A percentile compares a stretch with the other conserved stretches of the same genome.
Conservation (phyloP, 2,329 filamentous ascomycete species). For the Chaetomium globosum region DNA sequence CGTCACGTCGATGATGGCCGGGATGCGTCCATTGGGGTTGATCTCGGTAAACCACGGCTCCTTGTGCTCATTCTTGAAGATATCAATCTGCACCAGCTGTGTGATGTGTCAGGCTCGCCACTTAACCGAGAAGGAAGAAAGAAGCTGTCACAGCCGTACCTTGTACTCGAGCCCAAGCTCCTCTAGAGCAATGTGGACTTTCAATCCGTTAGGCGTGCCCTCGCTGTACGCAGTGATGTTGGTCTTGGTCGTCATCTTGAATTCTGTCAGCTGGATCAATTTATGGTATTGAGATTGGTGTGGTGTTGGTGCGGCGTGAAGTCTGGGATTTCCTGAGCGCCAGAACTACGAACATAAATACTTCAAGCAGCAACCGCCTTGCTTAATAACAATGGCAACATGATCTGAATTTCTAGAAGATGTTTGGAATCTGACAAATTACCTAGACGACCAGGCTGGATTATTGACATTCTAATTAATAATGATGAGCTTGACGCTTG, state of each 20-base stretch:
- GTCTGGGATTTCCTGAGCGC: background rate
- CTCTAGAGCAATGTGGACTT: constrained; percentile 8
- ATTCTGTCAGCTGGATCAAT: background rate
- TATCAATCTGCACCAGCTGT: constrained; percentile 48
- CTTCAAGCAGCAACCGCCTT: background rate
- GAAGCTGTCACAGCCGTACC: background rate
- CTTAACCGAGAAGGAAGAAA: background rate
- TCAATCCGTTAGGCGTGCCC: constrained; percentile 7
- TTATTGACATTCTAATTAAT: constrained; percentile 1
- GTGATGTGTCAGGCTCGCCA: background rate
- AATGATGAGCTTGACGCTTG: background rate
- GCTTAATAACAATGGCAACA: background rate
- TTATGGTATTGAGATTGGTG: background rate
- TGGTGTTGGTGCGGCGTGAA: background rate
- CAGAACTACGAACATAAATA: constrained; percentile 8
- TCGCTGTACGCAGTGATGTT: constrained; percentile 11
- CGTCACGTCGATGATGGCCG: constrained; percentile 41
- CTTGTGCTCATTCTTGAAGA: constrained; percentile 66
- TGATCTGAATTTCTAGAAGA: background rate
- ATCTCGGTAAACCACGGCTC: constrained; percentile 67
- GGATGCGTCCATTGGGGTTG: constrained; percentile 44
- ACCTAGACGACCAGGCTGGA: background rate
- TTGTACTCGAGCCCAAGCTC: constrained; percentile 13
- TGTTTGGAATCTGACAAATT: background rate
- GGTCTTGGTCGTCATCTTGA: constrained; percentile 11